phyloP scores from a whole-genome alignment of 2,329 filamentous ascomycete species.

The Botrytis pseudocinerea region DNA sequence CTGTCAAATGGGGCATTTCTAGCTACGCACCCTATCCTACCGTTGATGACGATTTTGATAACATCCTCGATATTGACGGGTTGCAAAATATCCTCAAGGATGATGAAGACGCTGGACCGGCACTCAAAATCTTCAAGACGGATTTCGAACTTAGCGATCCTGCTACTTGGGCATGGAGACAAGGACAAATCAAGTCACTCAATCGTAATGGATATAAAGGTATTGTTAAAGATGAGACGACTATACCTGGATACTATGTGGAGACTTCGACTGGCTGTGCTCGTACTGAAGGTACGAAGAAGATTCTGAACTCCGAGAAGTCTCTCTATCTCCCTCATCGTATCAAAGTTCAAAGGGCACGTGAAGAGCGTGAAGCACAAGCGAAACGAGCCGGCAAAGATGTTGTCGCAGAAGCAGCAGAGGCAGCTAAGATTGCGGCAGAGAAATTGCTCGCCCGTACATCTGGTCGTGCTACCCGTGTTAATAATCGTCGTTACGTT shows the following conservation, averaged over 20 bases:
- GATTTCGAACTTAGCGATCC: constrained; percentile 54
- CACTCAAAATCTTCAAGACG: constrained; percentile 52
- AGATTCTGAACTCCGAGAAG: constrained; percentile 95
- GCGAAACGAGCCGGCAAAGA: constrained; percentile 69
- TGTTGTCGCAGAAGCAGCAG: constrained; percentile 63
- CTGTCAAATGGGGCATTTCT: constrained; percentile 61
- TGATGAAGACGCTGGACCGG: constrained; percentile 62
- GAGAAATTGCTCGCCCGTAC: constrained; percentile 83
- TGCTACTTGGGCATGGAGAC: constrained; percentile 67
- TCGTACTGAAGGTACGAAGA: constrained; percentile 89
- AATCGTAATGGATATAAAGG: constrained; percentile 59
- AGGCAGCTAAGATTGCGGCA: constrained; percentile 70
- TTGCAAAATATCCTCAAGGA: constrained; percentile 70
- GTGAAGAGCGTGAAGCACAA: constrained; percentile 85
- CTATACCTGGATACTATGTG: constrained; percentile 72
- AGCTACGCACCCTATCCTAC: constrained; percentile 59
- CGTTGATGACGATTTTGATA: constrained; percentile 63
- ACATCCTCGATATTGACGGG: constrained; percentile 69
- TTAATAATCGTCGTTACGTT: constrained; percentile 90
- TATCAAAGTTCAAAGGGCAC: constrained; percentile 88
- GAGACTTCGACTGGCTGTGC: constrained; percentile 83
- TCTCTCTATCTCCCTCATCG: constrained; percentile 97
- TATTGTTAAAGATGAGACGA: constrained; percentile 42
- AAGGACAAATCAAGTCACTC: constrained; percentile 70
- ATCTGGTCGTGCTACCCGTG: constrained; percentile 89